A percentile compares a stretch with the other conserved stretches of the same genome.
Evolutionary conservation across 306 rosid genomes (phyloP).

Genomic region (Cicer cuneatum): DNA sequence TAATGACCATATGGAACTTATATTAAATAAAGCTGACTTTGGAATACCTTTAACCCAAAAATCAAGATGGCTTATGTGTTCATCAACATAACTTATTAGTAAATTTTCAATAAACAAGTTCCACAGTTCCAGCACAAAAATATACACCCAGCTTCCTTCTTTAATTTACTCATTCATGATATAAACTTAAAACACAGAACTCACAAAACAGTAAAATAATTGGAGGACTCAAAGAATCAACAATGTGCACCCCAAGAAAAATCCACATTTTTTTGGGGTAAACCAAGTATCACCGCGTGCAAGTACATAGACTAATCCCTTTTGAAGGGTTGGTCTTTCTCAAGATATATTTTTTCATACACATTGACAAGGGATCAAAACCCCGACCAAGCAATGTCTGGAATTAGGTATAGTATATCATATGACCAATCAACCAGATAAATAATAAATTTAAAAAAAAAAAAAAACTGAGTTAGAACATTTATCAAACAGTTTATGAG

Average conservation of each 20-base stretch:
- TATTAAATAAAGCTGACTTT: not conserved
- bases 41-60: slow-evolving; percentile 1
- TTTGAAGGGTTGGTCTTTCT: no score
- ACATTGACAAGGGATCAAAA: no score
- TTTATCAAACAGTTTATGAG: slow-evolving; percentile 29
- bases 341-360: no score
- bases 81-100: not conserved
- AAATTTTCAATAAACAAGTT: not conserved
- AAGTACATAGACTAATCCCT: no score
- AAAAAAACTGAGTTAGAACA: not conserved
- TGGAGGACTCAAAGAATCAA: not conserved
- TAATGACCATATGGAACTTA: not conserved
- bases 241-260: not conserved
- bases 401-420: not conserved
- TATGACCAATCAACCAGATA: not conserved
- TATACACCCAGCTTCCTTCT: not conserved
- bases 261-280: not conserved
- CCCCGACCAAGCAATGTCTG: no score
- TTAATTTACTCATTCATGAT: not conserved
- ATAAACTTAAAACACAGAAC: not conserved
- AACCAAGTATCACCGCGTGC: no score
- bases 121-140: not conserved
- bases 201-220: not conserved
- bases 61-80: not conserved
- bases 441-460: not conserved